Evolutionary conservation across 257 asterid species (phyloP), one percentile per base, ranked within the genome.

Genomic region (Nicotiana benthamiana): DNA sequence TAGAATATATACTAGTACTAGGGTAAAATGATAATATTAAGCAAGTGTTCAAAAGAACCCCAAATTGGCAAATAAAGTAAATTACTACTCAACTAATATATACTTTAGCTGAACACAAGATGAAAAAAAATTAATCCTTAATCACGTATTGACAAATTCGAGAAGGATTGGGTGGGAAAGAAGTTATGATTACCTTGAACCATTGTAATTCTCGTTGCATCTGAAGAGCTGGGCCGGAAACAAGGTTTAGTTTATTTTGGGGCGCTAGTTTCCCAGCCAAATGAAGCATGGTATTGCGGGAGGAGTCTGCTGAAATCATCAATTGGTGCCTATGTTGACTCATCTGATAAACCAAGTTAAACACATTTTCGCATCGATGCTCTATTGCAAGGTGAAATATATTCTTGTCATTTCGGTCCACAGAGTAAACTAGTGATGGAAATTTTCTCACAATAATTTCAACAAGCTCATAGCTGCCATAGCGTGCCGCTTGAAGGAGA

Each of bases 201-300:
- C 86, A 83, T 26, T 79, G 66, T 8, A 83, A 17, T 61, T 83
- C 86, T 17, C 36, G 64, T 36, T 59, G 83, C 77, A 79, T 72
- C 70, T 79, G 83, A 24, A 68, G 63, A 28, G 83, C 83, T 34
- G 80, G 53, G 34, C 77, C 68, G 0, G 79, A 60, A 30, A 67
- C 30, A n/a, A 52, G 40, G 9, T 68, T 65, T n/a, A 83, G 67
- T 30, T 52, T 51, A n/a, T 52, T 48, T 3, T 52, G 24, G 34
- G 80, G 82, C 8, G 75, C 67, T 56, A 68, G 40, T 9, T 36
- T 24, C 1, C 75, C 85, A n/a, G 82, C 85, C 75, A 83, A 43
- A 59, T 83, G 85, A 20, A 83, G 67, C 20, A 79, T 20, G 18
- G 79, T 83, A 36, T 78, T 83, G 0, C 16, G 30, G 32, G 34